These are phyloP conservation scores for Globisporangium orthogonon DNA, from an alignment of 352 stramenopile species.

Conservation along the genomic window DNA sequence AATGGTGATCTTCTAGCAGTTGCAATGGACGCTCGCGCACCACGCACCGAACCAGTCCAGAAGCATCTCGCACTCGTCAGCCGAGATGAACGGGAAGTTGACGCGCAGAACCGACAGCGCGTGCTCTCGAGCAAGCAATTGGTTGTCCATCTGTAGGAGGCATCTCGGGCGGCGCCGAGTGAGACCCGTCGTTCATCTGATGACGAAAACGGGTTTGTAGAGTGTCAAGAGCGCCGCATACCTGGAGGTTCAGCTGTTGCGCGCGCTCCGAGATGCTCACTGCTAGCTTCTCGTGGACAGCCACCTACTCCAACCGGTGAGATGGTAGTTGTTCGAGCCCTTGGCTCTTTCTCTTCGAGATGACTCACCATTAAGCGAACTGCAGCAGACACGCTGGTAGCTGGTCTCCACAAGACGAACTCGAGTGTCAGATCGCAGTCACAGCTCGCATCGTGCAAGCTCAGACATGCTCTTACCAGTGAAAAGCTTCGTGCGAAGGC, in stretches of 20 bases:
- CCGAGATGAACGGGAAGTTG: constrained; percentile 56
- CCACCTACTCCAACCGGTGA: constrained; percentile 20
- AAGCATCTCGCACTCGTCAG: constrained; percentile 71
- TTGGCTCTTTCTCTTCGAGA: neutral
- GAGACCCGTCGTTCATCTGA: neutral
- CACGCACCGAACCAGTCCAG: constrained; percentile 65
- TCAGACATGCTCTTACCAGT: constrained; percentile 18
- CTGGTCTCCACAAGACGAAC: neutral
- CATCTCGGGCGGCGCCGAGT: neutral
- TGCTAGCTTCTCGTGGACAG: constrained; percentile 49
- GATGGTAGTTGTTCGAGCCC: neutral
- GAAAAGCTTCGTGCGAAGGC: constrained; percentile 38
- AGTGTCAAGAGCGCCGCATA: constrained; percentile 4
- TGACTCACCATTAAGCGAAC: constrained; percentile 43
- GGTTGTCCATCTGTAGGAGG: constrained; percentile 27
- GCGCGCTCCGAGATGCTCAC: constrained; percentile 39
- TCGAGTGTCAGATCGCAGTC: neutral
- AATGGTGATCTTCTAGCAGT: neutral
- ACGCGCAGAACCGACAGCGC: constrained; percentile 30
- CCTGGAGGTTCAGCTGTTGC: constrained; percentile 30
- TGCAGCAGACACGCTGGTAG: constrained; percentile 18
- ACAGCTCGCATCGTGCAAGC: neutral
- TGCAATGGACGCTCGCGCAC: no score
- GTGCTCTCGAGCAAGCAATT: constrained; percentile 41
- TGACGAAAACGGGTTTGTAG: neutral